Base-by-base conservation (phyloP, 306 rosid genomes). In the Castanea sativa region DNA sequence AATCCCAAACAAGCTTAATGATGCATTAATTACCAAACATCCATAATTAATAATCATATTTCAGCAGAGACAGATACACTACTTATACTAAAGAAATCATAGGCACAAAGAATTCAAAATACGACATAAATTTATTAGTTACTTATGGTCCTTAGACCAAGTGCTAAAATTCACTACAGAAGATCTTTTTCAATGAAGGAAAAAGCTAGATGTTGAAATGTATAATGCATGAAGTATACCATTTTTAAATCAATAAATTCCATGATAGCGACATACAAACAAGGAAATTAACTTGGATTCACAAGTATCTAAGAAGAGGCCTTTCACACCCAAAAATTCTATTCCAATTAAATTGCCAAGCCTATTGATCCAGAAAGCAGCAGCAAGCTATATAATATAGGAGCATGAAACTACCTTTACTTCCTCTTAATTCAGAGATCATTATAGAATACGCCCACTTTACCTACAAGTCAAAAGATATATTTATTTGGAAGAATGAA, bases 401-500 rank as follows among this genome's bases (percentile, higher is more conserved):
- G 98, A 84, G 91, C 87, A 74, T 89, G 99, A 89, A 93, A 87
- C 98, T 96, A 96, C 99, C 99, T 96, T 93, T 88, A 93, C 89
- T 84, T 93, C 99, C 90, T 93, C 99, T 86, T 93, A 91, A 89
- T 93, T 96, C 99, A 96, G 99, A 91, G 99, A 95, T 91, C 99
- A 91, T 91, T 87, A 83, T 90, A 94, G 98, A 88, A 95, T 89
- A 96, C 97, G 91, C 79, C 99, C 92, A 90, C 98, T 81, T 86
- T 89, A 95, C 99, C 99, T 95, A 95, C 99, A 95, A 91, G 93
- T 88, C 94, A 96, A 90, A 96, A 93, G 94, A 92, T 84, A 91
- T 91, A 87, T 93, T 93, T 93, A 96, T 93, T 96, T 93, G 98
- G 97, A 96, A 96, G 93, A 79, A 91, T 85, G 93, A 89, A 88